A percentile compares a stretch with the other conserved stretches of the same genome.
These are phyloP conservation scores for Penicillium sp. DNA, from an alignment of 2,329 filamentous ascomycete genomes.

Conservation along the genomic window DNA sequence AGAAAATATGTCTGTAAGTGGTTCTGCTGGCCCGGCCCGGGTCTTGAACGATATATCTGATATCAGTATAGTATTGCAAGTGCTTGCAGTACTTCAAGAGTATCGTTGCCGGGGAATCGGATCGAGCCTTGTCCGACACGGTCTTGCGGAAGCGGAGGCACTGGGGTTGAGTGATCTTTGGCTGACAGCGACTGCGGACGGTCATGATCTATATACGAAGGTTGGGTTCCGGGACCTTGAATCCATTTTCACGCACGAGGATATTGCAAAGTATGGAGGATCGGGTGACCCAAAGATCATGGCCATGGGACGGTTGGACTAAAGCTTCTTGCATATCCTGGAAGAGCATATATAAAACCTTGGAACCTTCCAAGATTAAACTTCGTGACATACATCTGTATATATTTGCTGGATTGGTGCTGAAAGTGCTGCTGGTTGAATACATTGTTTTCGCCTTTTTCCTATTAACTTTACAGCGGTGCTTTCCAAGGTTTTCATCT, in stretches of 20 bases:
- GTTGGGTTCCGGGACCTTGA: conserved; percentile 1
- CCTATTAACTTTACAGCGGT: too few relatives aligned
- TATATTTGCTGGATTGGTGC: too few relatives aligned
- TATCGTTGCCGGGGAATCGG: background rate
- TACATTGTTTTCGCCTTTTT: too few relatives aligned
- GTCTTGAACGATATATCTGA: background rate
- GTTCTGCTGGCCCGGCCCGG: too few relatives aligned
- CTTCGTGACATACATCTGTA: too few relatives aligned
- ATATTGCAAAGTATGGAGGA: background rate
- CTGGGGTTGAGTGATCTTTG: background rate
- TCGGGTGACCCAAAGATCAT: background rate
- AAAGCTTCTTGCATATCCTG: too few relatives aligned
- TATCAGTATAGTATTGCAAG: background rate
- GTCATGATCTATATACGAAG: background rate
- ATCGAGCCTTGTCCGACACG: background rate
- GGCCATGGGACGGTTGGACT: background rate
- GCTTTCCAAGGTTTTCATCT: too few relatives aligned
- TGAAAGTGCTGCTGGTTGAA: too few relatives aligned
- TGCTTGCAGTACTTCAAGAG: background rate
- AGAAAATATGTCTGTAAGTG: background rate
- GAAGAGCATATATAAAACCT: too few relatives aligned
- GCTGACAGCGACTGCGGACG: background rate
- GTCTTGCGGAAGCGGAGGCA: background rate
- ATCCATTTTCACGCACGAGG: background rate
- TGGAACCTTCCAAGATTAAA: too few relatives aligned